A percentile compares a stretch with the other conserved stretches of the same genome.
These are phyloP conservation scores for Coffea canephora DNA, from an alignment of 257 asterid species.

Conservation along the genomic window DNA sequence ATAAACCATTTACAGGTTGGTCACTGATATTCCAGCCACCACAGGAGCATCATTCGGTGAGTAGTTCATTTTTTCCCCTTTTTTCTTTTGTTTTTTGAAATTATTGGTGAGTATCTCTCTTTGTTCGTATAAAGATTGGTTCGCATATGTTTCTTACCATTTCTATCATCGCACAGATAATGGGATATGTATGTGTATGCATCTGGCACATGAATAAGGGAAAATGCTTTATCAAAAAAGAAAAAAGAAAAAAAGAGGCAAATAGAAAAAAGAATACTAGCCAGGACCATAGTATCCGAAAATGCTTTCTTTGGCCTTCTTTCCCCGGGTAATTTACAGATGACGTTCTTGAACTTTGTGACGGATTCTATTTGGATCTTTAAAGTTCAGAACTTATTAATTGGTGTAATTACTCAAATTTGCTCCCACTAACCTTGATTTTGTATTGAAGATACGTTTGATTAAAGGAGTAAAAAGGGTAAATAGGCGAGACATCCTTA, in stretches of 20 bases:
- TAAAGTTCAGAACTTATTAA: not conserved
- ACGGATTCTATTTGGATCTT: not conserved
- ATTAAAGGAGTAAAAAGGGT: not conserved
- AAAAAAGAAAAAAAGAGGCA: too few relatives aligned
- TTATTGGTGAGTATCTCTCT: too few relatives aligned
- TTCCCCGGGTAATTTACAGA: not conserved
- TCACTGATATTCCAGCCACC: slow-evolving; percentile 80
- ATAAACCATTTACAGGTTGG: slow-evolving; percentile 44
- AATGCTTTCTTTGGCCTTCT: not conserved
- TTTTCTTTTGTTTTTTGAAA: not conserved
- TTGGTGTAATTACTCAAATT: not conserved
- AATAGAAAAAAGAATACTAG: too few relatives aligned
- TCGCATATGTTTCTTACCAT: not conserved
- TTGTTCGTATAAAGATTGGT: not conserved
- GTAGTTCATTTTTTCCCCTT: not conserved
- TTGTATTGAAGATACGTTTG: not conserved
- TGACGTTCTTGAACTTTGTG: not conserved
- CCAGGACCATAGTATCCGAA: too few relatives aligned
- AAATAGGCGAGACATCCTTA: too few relatives aligned
- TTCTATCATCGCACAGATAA: not conserved
- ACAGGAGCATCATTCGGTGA: slow-evolving; percentile 66
- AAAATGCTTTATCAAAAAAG: too few relatives aligned
- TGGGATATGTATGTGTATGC: too few relatives aligned
- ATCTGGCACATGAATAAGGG: too few relatives aligned
- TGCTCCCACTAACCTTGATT: not conserved